Percentiles rank a stretch among this genome's conserved stretches.
Conservation (phyloP, 805 yeast species). For the Candida vaughaniae region DNA sequence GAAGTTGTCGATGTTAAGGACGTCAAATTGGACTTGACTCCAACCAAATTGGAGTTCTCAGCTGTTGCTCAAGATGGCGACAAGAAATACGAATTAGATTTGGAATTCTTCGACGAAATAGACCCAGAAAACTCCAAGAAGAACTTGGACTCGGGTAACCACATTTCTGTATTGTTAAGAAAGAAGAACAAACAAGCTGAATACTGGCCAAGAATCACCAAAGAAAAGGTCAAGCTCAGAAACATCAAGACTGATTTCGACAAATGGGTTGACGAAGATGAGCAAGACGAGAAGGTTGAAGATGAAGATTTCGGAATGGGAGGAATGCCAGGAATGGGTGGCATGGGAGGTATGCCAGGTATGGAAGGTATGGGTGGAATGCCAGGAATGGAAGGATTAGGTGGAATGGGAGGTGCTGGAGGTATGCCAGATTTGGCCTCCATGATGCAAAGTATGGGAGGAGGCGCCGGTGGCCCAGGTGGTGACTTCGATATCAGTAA, state of each 20-base stretch:
- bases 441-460: constrained; percentile 25
- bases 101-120: constrained; percentile 77
- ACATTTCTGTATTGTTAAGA: constrained; percentile 61
- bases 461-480: constrained; percentile 30
- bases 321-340: constrained; percentile 34
- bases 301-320: constrained; percentile 34
- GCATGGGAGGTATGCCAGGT: constrained; percentile 27
- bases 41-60: constrained; percentile 50
- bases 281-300: constrained; percentile 73
- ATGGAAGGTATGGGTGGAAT: constrained; percentile 23
- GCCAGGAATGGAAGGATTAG: constrained; percentile 22
- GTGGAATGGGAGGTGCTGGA: constrained; percentile 30
- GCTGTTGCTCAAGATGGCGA: constrained; percentile 40
- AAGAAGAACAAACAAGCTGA: constrained; percentile 70
- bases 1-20: constrained; percentile 67
- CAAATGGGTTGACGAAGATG: constrained; percentile 98
- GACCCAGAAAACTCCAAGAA: constrained; percentile 64
- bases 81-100: constrained; percentile 56
- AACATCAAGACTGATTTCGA: constrained; percentile 93
- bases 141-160: constrained; percentile 56
- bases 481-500: constrained; percentile 34
- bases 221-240: constrained; percentile 76
- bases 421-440: constrained; percentile 23
- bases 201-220: constrained; percentile 94
- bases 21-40: constrained; percentile 60